These are phyloP conservation scores for Globisporangium cystogenes DNA, from an alignment of 352 stramenopile species.

Conservation along the genomic window DNA sequence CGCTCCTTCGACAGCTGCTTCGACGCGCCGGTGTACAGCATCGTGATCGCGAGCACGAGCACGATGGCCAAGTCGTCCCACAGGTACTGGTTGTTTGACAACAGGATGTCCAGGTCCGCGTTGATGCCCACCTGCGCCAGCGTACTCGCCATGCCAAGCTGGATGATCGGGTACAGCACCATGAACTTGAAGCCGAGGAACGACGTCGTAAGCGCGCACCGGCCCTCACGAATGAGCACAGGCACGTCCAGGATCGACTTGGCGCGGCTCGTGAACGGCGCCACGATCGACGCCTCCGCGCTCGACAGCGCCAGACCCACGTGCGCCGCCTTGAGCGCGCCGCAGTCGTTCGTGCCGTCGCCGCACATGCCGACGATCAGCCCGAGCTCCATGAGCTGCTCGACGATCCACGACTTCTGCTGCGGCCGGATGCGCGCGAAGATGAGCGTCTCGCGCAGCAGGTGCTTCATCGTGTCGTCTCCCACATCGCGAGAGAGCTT, in stretches of 20 bases:
- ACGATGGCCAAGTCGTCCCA: slow-evolving; percentile 55
- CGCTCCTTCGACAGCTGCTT: slow-evolving; percentile 22
- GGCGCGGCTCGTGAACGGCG: slow-evolving; percentile 84
- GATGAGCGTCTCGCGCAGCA: slow-evolving; percentile 40
- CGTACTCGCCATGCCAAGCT: slow-evolving; percentile 41
- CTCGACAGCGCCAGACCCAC: slow-evolving; percentile 80
- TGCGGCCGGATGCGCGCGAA: slow-evolving; percentile 54
- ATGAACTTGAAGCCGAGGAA: slow-evolving; percentile 56
- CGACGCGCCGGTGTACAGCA: slow-evolving; percentile 45
- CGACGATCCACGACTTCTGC: slow-evolving; percentile 52
- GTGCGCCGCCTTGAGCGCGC: slow-evolving; percentile 82
- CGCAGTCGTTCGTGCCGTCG: slow-evolving; percentile 95
- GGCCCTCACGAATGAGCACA: slow-evolving; percentile 77
- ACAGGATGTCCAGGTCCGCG: slow-evolving; percentile 24
- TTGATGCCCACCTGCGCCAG: slow-evolving; percentile 21
- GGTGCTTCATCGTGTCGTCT: slow-evolving; percentile 25
- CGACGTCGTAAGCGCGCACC: slow-evolving; percentile 65
- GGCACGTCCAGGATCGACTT: slow-evolving; percentile 71
- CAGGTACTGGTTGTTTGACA: slow-evolving; percentile 58
- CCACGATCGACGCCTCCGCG: slow-evolving; percentile 80
- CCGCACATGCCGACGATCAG: slow-evolving; percentile 87
- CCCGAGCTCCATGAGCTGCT: slow-evolving; percentile 40
- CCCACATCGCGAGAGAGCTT: slow-evolving; percentile 21
- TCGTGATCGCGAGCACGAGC: slow-evolving; percentile 39
- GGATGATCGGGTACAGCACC: slow-evolving; percentile 54